A percentile compares a stretch with the other conserved stretches of the same genome.
Evolutionary conservation across 106 monocot genomes (phyloP).

Genomic region (Phalaenopsis aphrodite): DNA sequence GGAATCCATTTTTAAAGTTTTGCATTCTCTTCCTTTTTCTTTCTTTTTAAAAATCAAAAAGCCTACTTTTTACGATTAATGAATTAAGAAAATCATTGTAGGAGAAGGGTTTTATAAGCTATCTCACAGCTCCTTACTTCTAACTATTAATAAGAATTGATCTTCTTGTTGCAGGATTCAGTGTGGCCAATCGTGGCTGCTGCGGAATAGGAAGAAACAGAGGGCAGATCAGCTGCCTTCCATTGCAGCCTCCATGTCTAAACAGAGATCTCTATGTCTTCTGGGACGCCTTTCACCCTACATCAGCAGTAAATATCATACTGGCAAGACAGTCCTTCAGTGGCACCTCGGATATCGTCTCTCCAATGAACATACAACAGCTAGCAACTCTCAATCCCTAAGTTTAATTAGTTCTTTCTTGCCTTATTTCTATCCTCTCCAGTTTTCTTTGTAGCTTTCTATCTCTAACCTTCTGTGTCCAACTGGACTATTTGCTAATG

Average conservation of each 20-base stretch:
- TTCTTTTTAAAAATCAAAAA: too few species aligned
- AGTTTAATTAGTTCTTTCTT: not conserved
- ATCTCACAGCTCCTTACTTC: not conserved
- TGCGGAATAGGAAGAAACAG: slow-evolving; percentile 80
- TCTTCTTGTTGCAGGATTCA: slow-evolving; percentile 43
- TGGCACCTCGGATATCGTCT: slow-evolving; percentile 2
- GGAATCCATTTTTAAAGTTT: too few species aligned
- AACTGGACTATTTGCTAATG: not conserved
- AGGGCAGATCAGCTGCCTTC: slow-evolving; percentile 81
- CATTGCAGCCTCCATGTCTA: slow-evolving; percentile 52
- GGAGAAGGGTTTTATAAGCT: not conserved
- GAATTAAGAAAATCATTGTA: not conserved
- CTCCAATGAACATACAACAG: slow-evolving; percentile 5
- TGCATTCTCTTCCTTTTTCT: too few species aligned
- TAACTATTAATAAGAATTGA: not conserved
- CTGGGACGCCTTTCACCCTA: slow-evolving; percentile 95
- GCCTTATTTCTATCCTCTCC: not conserved
- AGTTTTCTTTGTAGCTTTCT: not conserved
- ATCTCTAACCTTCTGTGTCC: not conserved
- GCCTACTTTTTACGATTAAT: too few species aligned
- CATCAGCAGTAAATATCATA: slow-evolving; percentile 50
- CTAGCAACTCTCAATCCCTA: slow-evolving; percentile 1
- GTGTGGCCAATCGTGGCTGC: slow-evolving; percentile 54
- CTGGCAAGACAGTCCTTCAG: slow-evolving; percentile 50
- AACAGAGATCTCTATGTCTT: slow-evolving; percentile 62